Base-by-base conservation (phyloP, 148 eudicot genomes). In the Oxyria digyna region DNA sequence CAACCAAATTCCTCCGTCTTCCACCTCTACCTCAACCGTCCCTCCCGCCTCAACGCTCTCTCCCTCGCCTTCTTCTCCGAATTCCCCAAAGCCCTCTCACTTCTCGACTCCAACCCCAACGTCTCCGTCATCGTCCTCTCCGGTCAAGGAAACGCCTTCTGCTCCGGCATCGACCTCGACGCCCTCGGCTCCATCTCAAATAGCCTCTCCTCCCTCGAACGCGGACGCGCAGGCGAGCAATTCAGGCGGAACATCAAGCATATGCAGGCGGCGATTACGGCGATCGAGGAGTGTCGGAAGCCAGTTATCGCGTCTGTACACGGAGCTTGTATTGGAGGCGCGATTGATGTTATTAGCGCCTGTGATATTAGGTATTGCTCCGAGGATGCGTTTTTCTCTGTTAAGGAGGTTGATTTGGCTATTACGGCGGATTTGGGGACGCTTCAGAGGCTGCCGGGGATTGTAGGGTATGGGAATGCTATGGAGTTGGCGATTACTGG, bases 371-470 rank as follows among this genome's bases (percentile, higher is more conserved):
- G 99, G 78, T 88, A 82, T 49, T 88, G 84, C 27, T 77, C 87
- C 3, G 67, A 77, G 42, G 78, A 81, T 6, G 93, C 97, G 0
- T 73, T 83, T 31, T 94, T 90, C 66, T 74, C 87, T 0, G 99
- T 94, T 42, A 94, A 94, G 80, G 99, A 94, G 77, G 99, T 91
- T 62, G 99, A 94, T 77, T 54, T 94, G 78, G 99, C 78, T 13
- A 82, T 94, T 41, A 73, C 87, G 21, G 97, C 99, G 11, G 99
- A 94, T 87, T 75, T 94, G 6, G 99, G 99, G 46, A 80, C 99
- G 10, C 84, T 94, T 14, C 99, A 94, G 96, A 82, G 99, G 85
- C 69, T 94, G 52, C 99, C 99, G 5, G 50, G 26, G 0, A 84
- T 94, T 31, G 91, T 94, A 0, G 97, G 99, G 18, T 84, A 74